Evolutionary conservation across 2,329 filamentous ascomycete genomes (phyloP), one percentile per base, ranked within the genome.

Genomic region (Alternaria longipes): DNA sequence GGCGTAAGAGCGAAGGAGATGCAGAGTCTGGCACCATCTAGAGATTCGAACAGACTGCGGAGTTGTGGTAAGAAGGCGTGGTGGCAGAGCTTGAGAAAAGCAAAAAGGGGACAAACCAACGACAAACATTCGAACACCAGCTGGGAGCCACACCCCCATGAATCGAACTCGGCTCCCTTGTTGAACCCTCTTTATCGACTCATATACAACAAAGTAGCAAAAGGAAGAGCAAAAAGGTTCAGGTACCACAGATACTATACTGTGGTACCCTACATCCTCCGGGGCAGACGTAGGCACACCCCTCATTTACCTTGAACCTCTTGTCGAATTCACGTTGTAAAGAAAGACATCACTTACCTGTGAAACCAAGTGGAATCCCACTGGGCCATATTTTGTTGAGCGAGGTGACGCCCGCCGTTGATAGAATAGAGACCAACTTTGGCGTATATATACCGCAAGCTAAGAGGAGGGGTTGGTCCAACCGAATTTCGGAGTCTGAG

Each of bases 371-470:
- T 22, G 5, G 20, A 11, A 50, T 34, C 36, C 46, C 46, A 36
- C 46, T 50, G 14, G 6, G 46, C 46, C 46, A 26, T n/a, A 16
- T 36, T 50, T 50, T 50, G 30, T 50, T 36, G 36, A 50, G 30
- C 46, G 46, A 50, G 46, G 32, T 24, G 8, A 20, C n/a, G 46
- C 46, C 46, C 46, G 46, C 30, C 36, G 26, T 45, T 32, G 51
- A 54, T 54, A 28, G 40, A 34, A 34, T 40, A 45, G 16, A 34
- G 45, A 12, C 40, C 20, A 4, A 38, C 5, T n/a, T 3, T 34
- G 32, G 8, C 22, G 30, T 22, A 57, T 44, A 53, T 47, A 57
- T 57, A 49, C 16, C 26, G 40, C 20, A 47, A 18, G 41, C 14
- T 14, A 9, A 36, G 14, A 22, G 34, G 18, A 5, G 14, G 30